Base-by-base conservation (phyloP, 306 rosid species). In the Chamaecrista fasciculata region DNA sequence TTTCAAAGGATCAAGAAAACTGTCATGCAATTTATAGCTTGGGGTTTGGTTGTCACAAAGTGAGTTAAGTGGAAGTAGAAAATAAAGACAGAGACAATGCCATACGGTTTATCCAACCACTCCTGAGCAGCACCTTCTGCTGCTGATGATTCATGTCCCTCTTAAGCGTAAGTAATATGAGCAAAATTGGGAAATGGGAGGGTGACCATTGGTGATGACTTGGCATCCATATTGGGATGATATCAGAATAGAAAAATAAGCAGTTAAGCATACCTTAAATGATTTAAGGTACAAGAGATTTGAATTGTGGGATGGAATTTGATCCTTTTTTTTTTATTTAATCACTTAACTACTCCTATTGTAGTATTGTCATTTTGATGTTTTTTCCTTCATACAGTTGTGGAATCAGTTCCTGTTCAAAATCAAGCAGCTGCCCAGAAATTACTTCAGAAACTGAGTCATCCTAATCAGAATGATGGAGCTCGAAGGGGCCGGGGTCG, bases 401-500 rank as follows among this genome's bases (percentile, higher is more conserved):
- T 82, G 62, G 98, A 94, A 78, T 82, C 70, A 67, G 84, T 78
- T 73, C 97, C 97, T 23, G 78, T 94, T 48, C 97, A 90, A 80
- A 94, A 94, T 72, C 97, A 94, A 82, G 97, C 97, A 28, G 95
- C 98, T 51, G 79, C 98, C 24, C 98, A 94, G 73, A 94, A 94
- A 29, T 85, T 90, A 56, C 98, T 85, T 65, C 87, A 88, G 81
- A 94, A 83, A 79, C 69, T 85, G 85, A 85, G 80, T 62, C 73
- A 82, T 37, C 94, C 78, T 21, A 79, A 79, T 74, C 79, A 42
- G 74, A 77, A 71, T 58, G 70, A 43, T 56, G 65, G 84, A 28
- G 74, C 71, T 62, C 64, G 37, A 16, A 86, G 28, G 70, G 83
- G 91, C 51, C 18, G 87, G 66, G 83, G 91, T 56, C 18, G 87